Conservation (phyloP, 2,329 filamentous ascomycete species). For the Neodidymelliopsis sp. region DNA sequence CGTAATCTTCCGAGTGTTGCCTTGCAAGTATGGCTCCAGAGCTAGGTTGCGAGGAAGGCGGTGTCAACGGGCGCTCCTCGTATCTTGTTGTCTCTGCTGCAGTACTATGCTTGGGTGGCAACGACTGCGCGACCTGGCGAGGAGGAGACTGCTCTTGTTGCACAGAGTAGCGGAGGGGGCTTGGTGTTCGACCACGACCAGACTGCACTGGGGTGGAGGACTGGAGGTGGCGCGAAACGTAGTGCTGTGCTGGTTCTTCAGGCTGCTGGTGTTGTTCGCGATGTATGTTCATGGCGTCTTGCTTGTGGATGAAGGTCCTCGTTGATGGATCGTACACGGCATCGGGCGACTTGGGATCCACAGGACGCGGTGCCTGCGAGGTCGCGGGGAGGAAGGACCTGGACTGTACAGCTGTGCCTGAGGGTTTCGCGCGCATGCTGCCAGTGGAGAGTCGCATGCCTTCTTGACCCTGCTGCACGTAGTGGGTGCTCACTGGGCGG, state of each 20-base stretch:
- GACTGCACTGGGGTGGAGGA: conserved; percentile 19
- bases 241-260: conserved; percentile 31
- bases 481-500: conserved; percentile 53
- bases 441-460: conserved; percentile 57
- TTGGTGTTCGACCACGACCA: conserved; percentile 25
- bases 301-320: conserved; percentile 47
- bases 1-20: conserved; percentile 52
- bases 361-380: conserved; percentile 27
- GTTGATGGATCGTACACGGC: conserved; percentile 49
- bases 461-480: conserved; percentile 43
- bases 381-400: conserved; percentile 24
- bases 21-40: conserved; percentile 18
- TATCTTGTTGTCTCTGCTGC: conserved; percentile 6
- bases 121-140: conserved; percentile 20
- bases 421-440: conserved; percentile 59
- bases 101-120: conserved; percentile 8
- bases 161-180: conserved; percentile 25
- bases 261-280: conserved; percentile 40
- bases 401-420: conserved; percentile 55
- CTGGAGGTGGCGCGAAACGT: conserved; percentile 30
- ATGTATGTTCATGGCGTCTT: conserved; percentile 45
- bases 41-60: conserved; percentile 9
- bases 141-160: conserved; percentile 20
- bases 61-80: conserved; percentile 16
- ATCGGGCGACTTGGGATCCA: conserved; percentile 48